Evolutionary conservation across 352 stramenopile species (phyloP).

Genomic region (Phytophthora litchii): DNA sequence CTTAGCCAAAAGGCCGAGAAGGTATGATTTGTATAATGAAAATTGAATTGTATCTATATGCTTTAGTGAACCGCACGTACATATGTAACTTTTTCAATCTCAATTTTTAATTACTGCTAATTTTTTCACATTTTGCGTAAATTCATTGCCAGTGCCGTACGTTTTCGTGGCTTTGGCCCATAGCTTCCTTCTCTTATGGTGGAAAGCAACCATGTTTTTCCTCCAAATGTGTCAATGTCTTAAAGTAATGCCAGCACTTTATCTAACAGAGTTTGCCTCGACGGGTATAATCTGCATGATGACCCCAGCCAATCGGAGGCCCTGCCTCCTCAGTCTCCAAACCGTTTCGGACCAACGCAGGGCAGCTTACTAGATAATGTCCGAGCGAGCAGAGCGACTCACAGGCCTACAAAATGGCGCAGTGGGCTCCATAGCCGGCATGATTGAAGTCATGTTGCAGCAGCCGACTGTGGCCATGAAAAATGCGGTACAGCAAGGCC

Average conservation of each 20-base stretch:
- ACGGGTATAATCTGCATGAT: too few species aligned
- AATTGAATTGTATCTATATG: background rate
- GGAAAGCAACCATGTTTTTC: too few species aligned
- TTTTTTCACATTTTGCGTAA: too few species aligned
- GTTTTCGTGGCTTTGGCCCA: too few species aligned
- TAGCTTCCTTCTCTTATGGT: too few species aligned
- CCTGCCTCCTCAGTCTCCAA: slow-evolving; percentile 7
- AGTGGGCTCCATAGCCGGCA: slow-evolving; percentile 82
- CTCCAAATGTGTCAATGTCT: too few species aligned
- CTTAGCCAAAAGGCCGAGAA: slow-evolving; percentile 82
- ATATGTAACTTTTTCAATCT: background rate
- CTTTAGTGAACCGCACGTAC: background rate
- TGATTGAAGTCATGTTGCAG: slow-evolving; percentile 86
- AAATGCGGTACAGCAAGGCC: slow-evolving; percentile 83
- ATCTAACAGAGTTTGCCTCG: too few species aligned
- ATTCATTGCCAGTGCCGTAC: too few species aligned
- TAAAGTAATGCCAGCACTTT: too few species aligned
- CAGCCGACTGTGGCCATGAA: slow-evolving; percentile 87
- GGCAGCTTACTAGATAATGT: slow-evolving; percentile 23
- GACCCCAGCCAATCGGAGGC: slow-evolving; percentile 12
- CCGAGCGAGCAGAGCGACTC: slow-evolving; percentile 65
- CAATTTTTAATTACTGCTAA: too few species aligned
- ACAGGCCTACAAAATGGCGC: slow-evolving; percentile 72
- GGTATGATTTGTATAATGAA: slow-evolving; percentile 45
- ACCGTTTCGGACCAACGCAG: background rate